Percentiles rank a stretch among this genome's conserved stretches.
phyloP scores from a whole-genome alignment of 805 yeast species.

The Vanderwaltozyma yarrowii region DNA sequence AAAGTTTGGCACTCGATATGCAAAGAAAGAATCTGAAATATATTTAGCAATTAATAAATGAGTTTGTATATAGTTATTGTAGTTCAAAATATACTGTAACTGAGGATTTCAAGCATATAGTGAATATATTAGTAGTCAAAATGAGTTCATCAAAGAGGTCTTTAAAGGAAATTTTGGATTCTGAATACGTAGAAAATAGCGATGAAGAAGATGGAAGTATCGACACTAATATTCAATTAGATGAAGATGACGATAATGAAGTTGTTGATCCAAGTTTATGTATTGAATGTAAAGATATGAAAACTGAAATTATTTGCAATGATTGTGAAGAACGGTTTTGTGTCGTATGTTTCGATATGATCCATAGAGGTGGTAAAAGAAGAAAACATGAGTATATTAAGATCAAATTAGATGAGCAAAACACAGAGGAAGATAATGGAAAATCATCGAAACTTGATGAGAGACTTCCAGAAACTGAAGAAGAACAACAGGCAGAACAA shows the following conservation, averaged over 20 bases:
- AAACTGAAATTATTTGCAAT: slow-evolving; percentile 49
- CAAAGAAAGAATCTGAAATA: too few species aligned
- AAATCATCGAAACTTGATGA: slow-evolving; percentile 14
- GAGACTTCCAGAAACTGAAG: slow-evolving; percentile 11
- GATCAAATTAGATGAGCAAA: slow-evolving; percentile 8
- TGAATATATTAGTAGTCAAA: too few species aligned
- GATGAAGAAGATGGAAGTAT: slow-evolving; percentile 15
- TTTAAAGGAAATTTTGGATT: slow-evolving; percentile 31
- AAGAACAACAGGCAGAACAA: slow-evolving; percentile 9
- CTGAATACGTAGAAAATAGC: slow-evolving; percentile 27
- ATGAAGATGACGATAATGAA: slow-evolving; percentile 18
- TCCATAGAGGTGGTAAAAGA: slow-evolving; percentile 61
- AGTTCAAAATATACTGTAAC: too few species aligned
- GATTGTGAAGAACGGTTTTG: slow-evolving; percentile 62
- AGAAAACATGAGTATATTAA: slow-evolving; percentile 34
- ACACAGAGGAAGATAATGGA: slow-evolving; percentile 8
- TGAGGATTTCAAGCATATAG: too few species aligned
- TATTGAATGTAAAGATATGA: slow-evolving; percentile 67
- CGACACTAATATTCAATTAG: slow-evolving; percentile 5
- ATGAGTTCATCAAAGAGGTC: slow-evolving; percentile 19
- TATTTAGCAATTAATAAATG: too few species aligned
- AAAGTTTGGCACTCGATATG: too few species aligned
- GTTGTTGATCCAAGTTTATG: slow-evolving; percentile 36
- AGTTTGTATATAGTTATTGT: too few species aligned
- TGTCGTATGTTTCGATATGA: slow-evolving; percentile 54